These are phyloP conservation scores for Litchi chinensis DNA, from an alignment of 345 rosid genomes.

Conservation along the genomic window DNA sequence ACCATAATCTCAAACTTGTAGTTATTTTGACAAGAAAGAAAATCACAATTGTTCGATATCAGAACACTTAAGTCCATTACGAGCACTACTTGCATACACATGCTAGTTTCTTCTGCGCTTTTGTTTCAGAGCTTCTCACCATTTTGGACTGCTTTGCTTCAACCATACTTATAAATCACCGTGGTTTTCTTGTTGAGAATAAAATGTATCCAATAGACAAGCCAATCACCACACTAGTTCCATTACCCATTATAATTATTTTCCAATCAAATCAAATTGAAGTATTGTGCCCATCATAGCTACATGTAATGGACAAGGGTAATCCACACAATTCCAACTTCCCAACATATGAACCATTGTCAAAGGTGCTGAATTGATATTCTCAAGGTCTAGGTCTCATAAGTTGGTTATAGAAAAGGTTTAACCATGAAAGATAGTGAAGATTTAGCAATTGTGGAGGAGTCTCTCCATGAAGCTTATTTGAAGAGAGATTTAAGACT, in stretches of 20 bases:
- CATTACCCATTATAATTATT: not conserved
- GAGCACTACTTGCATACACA: too few relatives aligned
- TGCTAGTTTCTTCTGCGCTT: not conserved
- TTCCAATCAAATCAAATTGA: conserved; percentile 3
- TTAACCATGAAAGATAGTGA: not conserved
- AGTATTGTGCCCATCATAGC: too few relatives aligned
- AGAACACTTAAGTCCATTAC: too few relatives aligned
- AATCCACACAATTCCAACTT: too few relatives aligned
- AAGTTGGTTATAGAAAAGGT: not conserved
- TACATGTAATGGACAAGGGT: too few relatives aligned
- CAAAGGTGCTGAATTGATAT: too few relatives aligned
- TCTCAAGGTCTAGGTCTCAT: not conserved
- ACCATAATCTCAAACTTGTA: too few relatives aligned
- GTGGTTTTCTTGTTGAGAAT: not conserved
- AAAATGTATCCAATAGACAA: conserved; percentile 10
- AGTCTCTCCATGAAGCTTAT: not conserved
- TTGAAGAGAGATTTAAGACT: not conserved
- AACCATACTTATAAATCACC: not conserved
- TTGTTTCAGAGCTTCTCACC: not conserved
- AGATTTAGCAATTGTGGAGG: not conserved
- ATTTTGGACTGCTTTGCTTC: not conserved
- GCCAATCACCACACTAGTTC: not conserved
- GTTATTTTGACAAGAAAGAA: too few relatives aligned
- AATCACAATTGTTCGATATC: too few relatives aligned
- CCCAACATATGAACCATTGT: too few relatives aligned